Evolutionary conservation across 2,329 filamentous ascomycete genomes (phyloP), one percentile per base, ranked within the genome.

Genomic region (Apiospora aurea): DNA sequence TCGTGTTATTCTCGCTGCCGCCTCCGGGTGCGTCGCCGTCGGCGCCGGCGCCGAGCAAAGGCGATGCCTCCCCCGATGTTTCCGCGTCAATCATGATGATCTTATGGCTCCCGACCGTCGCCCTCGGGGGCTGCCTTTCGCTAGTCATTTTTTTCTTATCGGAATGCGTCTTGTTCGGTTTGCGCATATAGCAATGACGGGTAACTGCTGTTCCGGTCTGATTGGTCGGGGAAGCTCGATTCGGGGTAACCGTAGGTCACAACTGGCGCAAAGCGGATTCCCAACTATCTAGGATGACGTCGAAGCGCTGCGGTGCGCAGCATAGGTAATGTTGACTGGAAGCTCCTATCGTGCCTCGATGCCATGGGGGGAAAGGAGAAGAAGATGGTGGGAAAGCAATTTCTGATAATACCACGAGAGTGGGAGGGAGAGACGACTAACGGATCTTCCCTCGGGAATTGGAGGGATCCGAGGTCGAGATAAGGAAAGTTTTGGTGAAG

Each of bases 21-120:
- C 71, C 24, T 74, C 72, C 61, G 70, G 71, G 41, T 73, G 77
- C 41, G 73, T 75, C 18, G 71, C 74, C 47, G 73, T 70, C 38
- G 71, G 75, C 74, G 73, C 77, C 77, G 47, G 78, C 75, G 72
- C 79, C 77, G 72, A 88, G 77, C 70, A 88, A 76, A 69, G 79
- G 78, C 41, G 82, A 82, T 46, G 80, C 80, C 74, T 86, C 85
- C 67, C 72, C 26, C 70, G 72, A 14, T 76, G 70, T 74, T 69
- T 79, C 79, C 38, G 69, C 68, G 71, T 80, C 77, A 66, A 79
- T 70, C 72, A 80, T 76, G 47, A 64, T 69, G 61, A 79, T 78
- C 69, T 69, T 73, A 49, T 74, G 70, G 43, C 69, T 72, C 57
- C 75, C 66, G 18, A 44, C 66, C 41, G 43, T n/a, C 66, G 41